Base-by-base conservation (phyloP, 2,329 filamentous ascomycete species). In the Beauveria caledonica region DNA sequence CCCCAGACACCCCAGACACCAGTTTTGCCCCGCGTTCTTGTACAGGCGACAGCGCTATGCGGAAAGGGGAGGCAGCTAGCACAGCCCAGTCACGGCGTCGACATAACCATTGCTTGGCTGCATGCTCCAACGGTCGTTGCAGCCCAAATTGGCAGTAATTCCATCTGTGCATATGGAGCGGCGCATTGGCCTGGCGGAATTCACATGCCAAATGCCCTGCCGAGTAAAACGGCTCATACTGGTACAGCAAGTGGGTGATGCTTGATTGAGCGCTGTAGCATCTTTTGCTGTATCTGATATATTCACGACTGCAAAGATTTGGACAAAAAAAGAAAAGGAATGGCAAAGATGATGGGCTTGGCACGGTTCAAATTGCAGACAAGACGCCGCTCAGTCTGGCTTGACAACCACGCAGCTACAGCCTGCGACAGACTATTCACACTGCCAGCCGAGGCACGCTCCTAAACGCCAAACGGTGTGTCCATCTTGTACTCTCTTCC, bases 331-430 rank as follows among this genome's bases (percentile, higher is more conserved):
- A 40, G 5, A 29, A 2, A 46, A 25, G 11, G n/a, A 8, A 21
- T 36, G 27, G 9, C 45, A 15, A 23, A 46, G 7, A 15, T 21
- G 1, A n/a, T 27, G 19, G 11, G 23, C 3, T 56, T 11, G 29
- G 9, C 11, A 49, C 33, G 44, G 40, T 42, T 50, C 50, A 44
- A 44, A 51, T 45, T 58, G 52, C 33, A 33, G 29, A 27, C 21
- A 3, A 21, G 10, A 25, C 39, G 39, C 33, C n/a, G 19, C 56
- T n/a, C 39, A 33, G 36, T n/a, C 45, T 42, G 27, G 33, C 33
- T 58, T 50, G 39, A 23, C 39, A 25, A 57, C 53, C 36, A 48
- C 48, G 46, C 56, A 52, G 52, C 46, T 50, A 49, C 45, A 17
- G 25, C 23, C n/a, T 49, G 23, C n/a, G 6, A 25, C 29, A 5